Conservation (phyloP, 2,329 filamentous ascomycete species). For the Alternaria brassicicola region DNA sequence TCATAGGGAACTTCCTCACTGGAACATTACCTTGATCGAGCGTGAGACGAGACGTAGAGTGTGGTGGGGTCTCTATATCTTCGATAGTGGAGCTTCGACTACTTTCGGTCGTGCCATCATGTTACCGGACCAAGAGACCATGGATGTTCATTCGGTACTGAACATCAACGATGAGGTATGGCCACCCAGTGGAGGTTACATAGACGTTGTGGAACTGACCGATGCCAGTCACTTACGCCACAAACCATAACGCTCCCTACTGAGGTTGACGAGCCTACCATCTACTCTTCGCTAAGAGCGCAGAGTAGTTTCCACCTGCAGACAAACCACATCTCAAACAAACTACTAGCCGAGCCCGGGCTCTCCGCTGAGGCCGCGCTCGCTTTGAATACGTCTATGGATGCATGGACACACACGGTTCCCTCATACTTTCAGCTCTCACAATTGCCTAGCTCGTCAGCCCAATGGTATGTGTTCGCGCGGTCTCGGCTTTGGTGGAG, state of each 20-base stretch:
- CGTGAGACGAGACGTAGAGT: slow-evolving; percentile 32
- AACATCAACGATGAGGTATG: slow-evolving; percentile 32
- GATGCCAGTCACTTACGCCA: slow-evolving; percentile 28
- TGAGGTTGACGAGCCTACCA: slow-evolving; percentile 25
- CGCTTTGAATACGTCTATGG: slow-evolving; percentile 24
- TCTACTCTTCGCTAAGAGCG: slow-evolving; percentile 28
- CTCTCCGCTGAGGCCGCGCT: slow-evolving; percentile 34
- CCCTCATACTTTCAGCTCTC: slow-evolving; percentile 27
- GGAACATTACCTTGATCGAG: slow-evolving; percentile 35
- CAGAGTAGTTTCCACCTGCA: slow-evolving; percentile 34
- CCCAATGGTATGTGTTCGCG: slow-evolving; percentile 30
- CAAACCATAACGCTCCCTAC: slow-evolving; percentile 23
- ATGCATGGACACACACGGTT: slow-evolving; percentile 24
- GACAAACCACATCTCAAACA: slow-evolving; percentile 34
- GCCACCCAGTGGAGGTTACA: neutral
- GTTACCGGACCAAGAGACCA: slow-evolving; percentile 32
- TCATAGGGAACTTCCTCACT: slow-evolving; percentile 35
- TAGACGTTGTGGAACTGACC: neutral
- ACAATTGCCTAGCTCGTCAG: slow-evolving; percentile 9
- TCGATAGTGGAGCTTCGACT: slow-evolving; percentile 35
- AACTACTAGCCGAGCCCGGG: slow-evolving; percentile 31
- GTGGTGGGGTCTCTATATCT: slow-evolving; percentile 36
- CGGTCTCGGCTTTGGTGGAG: slow-evolving; percentile 35
- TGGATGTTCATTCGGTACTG: slow-evolving; percentile 33
- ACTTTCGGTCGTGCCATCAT: slow-evolving; percentile 34